Evolutionary conservation across 2,329 filamentous ascomycete genomes (phyloP).

Genomic region (Hymenoscyphus fructigenus): DNA sequence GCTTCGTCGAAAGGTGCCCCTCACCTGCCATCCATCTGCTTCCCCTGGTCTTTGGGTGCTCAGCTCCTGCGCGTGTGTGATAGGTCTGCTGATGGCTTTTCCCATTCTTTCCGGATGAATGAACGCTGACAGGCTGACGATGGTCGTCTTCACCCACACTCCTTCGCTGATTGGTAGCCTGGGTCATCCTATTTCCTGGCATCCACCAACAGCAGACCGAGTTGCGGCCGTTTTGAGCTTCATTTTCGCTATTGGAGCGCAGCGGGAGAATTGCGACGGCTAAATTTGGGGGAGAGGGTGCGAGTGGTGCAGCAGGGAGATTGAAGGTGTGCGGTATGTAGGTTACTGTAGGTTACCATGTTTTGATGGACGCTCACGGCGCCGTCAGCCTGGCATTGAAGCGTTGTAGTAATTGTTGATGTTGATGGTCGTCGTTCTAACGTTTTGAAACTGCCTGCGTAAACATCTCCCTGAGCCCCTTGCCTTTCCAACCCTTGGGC

Average conservation of each 20-base stretch:
- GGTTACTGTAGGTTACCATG: no score
- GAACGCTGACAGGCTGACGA: constrained; percentile 13
- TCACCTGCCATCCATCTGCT: not conserved
- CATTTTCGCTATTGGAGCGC: constrained; percentile 17
- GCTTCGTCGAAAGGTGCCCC: not conserved
- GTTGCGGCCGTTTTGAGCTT: constrained; percentile 10
- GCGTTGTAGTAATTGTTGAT: not conserved
- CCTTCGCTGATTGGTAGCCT: constrained; percentile 11
- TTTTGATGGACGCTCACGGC: not conserved
- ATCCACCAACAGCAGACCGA: constrained; percentile 15
- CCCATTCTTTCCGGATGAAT: constrained; percentile 12
- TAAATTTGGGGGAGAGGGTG: not conserved
- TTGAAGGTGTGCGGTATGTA: no score
- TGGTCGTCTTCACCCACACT: constrained; percentile 5
- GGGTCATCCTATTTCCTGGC: not conserved
- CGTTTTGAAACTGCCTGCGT: not conserved
- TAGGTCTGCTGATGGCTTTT: constrained; percentile 16
- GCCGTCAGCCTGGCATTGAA: not conserved
- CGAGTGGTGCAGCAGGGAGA: not conserved
- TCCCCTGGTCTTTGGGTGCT: not conserved
- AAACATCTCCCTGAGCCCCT: not conserved
- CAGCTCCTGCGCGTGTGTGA: constrained; percentile 10
- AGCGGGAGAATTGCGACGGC: constrained; percentile 7
- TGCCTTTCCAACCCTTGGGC: not conserved
- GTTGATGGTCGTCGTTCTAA: not conserved